Conservation (phyloP, 495 filamentous ascomycete species). For the Friedmanniomyces simplex region DNA sequence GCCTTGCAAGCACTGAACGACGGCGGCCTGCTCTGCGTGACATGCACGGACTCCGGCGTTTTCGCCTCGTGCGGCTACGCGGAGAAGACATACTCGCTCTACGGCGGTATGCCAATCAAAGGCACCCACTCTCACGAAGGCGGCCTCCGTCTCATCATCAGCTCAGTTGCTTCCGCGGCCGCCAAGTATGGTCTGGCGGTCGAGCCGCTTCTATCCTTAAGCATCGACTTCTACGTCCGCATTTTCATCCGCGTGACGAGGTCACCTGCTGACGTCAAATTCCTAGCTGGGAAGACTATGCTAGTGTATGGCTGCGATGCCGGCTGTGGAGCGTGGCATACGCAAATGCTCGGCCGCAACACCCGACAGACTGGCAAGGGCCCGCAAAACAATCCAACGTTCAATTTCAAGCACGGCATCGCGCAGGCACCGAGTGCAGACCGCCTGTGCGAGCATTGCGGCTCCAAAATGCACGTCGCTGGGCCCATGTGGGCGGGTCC, state of each 20-base stretch:
- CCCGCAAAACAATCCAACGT: constrained; percentile 56
- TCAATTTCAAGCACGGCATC: constrained; percentile 65
- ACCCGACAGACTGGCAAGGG: constrained; percentile 54
- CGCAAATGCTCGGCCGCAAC: constrained; percentile 60
- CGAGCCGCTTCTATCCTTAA: constrained; percentile 83
- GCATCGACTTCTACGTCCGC: constrained; percentile 90
- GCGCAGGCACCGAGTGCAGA: constrained; percentile 54
- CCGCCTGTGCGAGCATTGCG: constrained; percentile 67
- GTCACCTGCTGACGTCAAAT: constrained; percentile 76
- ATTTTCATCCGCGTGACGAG: constrained; percentile 76
- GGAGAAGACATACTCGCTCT: constrained; percentile 84
- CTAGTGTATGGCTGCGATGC: constrained; percentile 79
- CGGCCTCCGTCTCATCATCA: constrained; percentile 73
- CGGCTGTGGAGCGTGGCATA: constrained; percentile 81
- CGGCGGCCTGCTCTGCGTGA: constrained; percentile 85
- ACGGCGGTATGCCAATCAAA: constrained; percentile 80
- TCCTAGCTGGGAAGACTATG: constrained; percentile 82
- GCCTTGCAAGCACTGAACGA: constrained; percentile 75
- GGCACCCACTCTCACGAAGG: constrained; percentile 78
- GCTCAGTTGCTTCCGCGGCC: constrained; percentile 66
- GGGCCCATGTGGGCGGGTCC: constrained; percentile 94
- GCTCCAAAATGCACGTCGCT: constrained; percentile 65
- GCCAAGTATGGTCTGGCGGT: constrained; percentile 81
- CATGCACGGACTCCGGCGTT: constrained; percentile 89
- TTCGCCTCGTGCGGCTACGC: constrained; percentile 88